These are phyloP conservation scores for Phytophthora quininea DNA, from an alignment of 352 stramenopile species.

Conservation along the genomic window DNA sequence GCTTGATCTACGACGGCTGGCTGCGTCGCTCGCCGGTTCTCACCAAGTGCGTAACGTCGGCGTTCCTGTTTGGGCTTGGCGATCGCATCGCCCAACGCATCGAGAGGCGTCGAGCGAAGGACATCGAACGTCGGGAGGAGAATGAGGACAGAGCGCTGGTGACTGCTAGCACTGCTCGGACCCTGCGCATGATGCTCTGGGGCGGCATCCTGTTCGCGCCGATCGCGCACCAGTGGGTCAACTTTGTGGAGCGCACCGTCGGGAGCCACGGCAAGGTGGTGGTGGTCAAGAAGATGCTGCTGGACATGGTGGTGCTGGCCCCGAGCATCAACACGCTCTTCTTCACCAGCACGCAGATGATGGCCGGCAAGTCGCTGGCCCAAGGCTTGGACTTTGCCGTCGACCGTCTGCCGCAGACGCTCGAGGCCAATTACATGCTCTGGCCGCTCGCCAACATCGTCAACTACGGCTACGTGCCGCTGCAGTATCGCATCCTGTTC, in stretches of 20 bases:
- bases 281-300: slow-evolving; percentile 48
- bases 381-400: slow-evolving; percentile 35
- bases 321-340: slow-evolving; percentile 45
- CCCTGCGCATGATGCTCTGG: slow-evolving; percentile 83
- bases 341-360: slow-evolving; percentile 48
- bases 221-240: slow-evolving; percentile 87
- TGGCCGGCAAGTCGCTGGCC: slow-evolving; percentile 30
- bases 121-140: slow-evolving; percentile 4
- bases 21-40: slow-evolving; percentile 51
- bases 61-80: slow-evolving; percentile 54
- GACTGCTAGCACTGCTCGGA: slow-evolving; percentile 40
- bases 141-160: slow-evolving; percentile 17
- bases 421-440: slow-evolving; percentile 50
- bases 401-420: slow-evolving; percentile 38
- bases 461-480: slow-evolving; percentile 45
- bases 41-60: slow-evolving; percentile 65
- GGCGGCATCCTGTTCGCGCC: slow-evolving; percentile 83
- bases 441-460: slow-evolving; percentile 49
- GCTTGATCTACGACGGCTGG: slow-evolving; percentile 47
- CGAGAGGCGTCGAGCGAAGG: slow-evolving; percentile 25
- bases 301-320: slow-evolving; percentile 45
- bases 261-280: slow-evolving; percentile 34
- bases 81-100: slow-evolving; percentile 60
- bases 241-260: slow-evolving; percentile 68
- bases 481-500: slow-evolving; percentile 52